A percentile compares a stretch with the other conserved stretches of the same genome.
Evolutionary conservation across 2,329 filamentous ascomycete species (phyloP).

Genomic region (Aspergillus pseudoviridinutans): DNA sequence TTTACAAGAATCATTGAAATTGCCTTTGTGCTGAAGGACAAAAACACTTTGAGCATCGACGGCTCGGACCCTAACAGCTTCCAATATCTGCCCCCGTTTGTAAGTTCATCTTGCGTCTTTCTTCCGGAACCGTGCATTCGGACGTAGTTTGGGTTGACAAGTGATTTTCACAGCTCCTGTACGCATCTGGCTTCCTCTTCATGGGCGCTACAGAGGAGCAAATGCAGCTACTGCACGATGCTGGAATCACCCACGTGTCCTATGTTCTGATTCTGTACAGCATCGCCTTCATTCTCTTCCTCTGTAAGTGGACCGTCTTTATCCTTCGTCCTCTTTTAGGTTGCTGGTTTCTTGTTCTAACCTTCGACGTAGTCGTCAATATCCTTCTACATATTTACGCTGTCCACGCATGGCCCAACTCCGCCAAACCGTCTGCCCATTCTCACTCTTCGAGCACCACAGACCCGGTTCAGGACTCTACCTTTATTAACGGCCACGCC

Average conservation of each 20-base stretch:
- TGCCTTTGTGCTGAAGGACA: slow-evolving; percentile 77
- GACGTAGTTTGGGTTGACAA: not conserved
- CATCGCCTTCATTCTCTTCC: slow-evolving; percentile 82
- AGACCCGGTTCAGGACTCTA: slow-evolving; percentile 3
- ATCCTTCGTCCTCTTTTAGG: not conserved
- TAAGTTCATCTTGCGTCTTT: slow-evolving; percentile 45
- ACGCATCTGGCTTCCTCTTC: slow-evolving; percentile 90
- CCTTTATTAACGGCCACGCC: slow-evolving; percentile 43
- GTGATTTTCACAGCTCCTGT: slow-evolving; percentile 62
- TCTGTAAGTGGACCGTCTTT: slow-evolving; percentile 54
- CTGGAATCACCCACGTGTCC: slow-evolving; percentile 79
- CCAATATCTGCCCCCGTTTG: slow-evolving; percentile 66
- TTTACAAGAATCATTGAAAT: slow-evolving; percentile 84
- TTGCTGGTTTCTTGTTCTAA: slow-evolving; percentile 4
- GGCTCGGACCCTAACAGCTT: slow-evolving; percentile 68
- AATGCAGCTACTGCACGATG: slow-evolving; percentile 71
- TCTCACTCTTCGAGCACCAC: slow-evolving; percentile 6
- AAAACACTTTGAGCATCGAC: slow-evolving; percentile 60
- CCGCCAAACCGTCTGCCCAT: slow-evolving; percentile 15
- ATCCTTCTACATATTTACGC: slow-evolving; percentile 84
- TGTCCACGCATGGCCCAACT: slow-evolving; percentile 50
- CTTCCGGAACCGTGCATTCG: not conserved
- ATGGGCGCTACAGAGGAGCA: slow-evolving; percentile 98
- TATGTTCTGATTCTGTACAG: slow-evolving; percentile 92
- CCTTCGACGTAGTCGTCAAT: slow-evolving; percentile 58